Evolutionary conservation across 176 grass and related monocot genomes (phyloP), one percentile per base, ranked within the genome.

Genomic region (Leersia perrieri): DNA sequence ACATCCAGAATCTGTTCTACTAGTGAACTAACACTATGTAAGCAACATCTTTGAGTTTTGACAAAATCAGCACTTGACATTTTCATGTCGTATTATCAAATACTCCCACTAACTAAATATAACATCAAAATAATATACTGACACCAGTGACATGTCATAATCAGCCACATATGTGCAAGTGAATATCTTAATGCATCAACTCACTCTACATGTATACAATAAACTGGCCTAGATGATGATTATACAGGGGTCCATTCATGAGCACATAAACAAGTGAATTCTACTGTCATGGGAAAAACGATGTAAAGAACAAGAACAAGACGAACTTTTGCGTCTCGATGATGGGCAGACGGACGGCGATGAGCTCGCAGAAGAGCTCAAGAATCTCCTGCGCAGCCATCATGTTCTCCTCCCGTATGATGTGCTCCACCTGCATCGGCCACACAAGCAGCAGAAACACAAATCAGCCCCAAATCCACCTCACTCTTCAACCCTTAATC

Each of bases 331-430:
- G 96, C 1, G 90, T 40, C 84, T 99, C 96, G 3, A 99, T 95
- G 84, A 99, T 83, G 49, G 96, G 92, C 66, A 99, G 87, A 3
- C 96, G 92, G 9, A 95, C 96, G 0, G 92, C 34, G 28, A 99
- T 72, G 29, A 99, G 92, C 51, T 99, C 96, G 36, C 92, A 99
- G 71, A 95, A 99, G 79, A 99, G 89, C 82, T 99, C 96, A 11
- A 99, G 82, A 72, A 95, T 99, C 88, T 99, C 96, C 89, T 99
- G 96, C 55, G 96, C 96, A 8, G 96, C 96, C 88, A 93, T 93
- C 88, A 99, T 95, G 72, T 99, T 99, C 84, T 99, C 96, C 88
- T 99, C 96, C 76, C 96, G 76, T 47, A 99, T 80, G 73, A 99
- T 99, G 82, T 99, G 96, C 75, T 99, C 96, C 44, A 99, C 96